Evolutionary conservation across 345 rosid genomes (phyloP).

Genomic region (Salix brachista): DNA sequence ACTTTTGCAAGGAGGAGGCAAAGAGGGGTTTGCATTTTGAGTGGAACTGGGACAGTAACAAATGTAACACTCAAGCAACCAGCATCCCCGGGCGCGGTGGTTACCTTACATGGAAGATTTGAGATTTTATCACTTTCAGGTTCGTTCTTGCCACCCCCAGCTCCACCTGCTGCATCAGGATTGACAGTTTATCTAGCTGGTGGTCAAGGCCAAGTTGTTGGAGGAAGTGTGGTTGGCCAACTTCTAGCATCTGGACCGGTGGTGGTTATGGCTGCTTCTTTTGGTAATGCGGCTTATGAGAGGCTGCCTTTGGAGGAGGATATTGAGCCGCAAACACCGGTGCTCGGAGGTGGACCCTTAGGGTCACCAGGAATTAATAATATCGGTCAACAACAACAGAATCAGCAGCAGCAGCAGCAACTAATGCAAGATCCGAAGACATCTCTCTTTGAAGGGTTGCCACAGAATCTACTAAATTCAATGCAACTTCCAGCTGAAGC

Average conservation of each 20-base stretch:
- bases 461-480: slow-evolving; percentile 74
- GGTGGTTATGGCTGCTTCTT: slow-evolving; percentile 92
- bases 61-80: slow-evolving; percentile 82
- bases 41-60: slow-evolving; percentile 82
- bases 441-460: slow-evolving; percentile 63
- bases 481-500: slow-evolving; percentile 66
- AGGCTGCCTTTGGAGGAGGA: slow-evolving; percentile 83
- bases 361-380: slow-evolving; percentile 35
- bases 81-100: slow-evolving; percentile 70
- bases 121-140: slow-evolving; percentile 90
- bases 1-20: slow-evolving; percentile 74
- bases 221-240: slow-evolving; percentile 83
- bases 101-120: slow-evolving; percentile 81
- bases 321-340: slow-evolving; percentile 29
- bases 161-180: slow-evolving; percentile 84
- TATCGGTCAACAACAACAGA: slow-evolving; percentile 19
- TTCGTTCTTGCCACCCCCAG: slow-evolving; percentile 89
- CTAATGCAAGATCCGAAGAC: slow-evolving; percentile 63
- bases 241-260: slow-evolving; percentile 84
- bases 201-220: slow-evolving; percentile 96
- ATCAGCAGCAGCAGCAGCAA: slow-evolving; percentile 48
- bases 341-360: slow-evolving; percentile 33
- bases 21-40: slow-evolving; percentile 80
- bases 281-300: slow-evolving; percentile 96
- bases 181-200: slow-evolving; percentile 84